Percentiles rank a stretch among this genome's conserved stretches.
phyloP scores from a whole-genome alignment of 163 green algal genomes.

The Scenedesmus sp. region DNA sequence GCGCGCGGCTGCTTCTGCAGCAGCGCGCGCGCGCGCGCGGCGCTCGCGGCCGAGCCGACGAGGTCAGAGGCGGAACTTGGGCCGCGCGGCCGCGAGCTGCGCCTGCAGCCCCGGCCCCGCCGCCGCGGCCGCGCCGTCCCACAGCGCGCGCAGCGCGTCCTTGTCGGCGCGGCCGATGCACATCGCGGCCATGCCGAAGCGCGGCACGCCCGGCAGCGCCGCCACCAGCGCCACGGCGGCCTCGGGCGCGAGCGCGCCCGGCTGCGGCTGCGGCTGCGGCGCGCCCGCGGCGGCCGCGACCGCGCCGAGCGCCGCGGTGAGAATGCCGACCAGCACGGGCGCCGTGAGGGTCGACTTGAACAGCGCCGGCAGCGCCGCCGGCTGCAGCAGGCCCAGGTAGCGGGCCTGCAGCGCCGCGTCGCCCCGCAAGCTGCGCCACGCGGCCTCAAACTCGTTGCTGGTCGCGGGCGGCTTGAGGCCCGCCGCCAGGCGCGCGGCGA shows the following conservation, averaged over 20 bases:
- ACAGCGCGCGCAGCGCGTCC: constrained; percentile 49
- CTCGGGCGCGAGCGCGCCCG: too few relatives aligned
- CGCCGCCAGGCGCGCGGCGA: constrained; percentile 23
- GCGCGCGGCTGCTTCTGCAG: too few relatives aligned
- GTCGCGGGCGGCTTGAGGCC: constrained; percentile 45
- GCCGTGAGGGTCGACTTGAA: constrained; percentile 76
- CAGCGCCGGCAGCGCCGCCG: constrained; percentile 58
- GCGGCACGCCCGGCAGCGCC: constrained; percentile 54
- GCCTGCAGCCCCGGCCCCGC: not conserved
- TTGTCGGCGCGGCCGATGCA: constrained; percentile 55
- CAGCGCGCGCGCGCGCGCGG: not conserved
- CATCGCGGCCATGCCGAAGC: constrained; percentile 76
- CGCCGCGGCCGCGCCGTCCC: constrained; percentile 28
- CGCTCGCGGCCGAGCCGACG: not conserved
- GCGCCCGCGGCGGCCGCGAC: not conserved
- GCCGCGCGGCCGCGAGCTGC: not conserved
- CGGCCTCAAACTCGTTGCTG: constrained; percentile 81
- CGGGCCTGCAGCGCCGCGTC: constrained; percentile 58
- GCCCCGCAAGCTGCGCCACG: constrained; percentile 67
- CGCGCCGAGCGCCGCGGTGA: constrained; percentile 52
- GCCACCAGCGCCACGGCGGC: constrained; percentile 59
- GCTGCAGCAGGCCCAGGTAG: constrained; percentile 65
- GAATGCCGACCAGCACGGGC: constrained; percentile 54
- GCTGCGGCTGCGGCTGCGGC: not conserved
- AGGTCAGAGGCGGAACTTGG: too few relatives aligned